Conservation (phyloP, 2,329 filamentous ascomycete species). For the Cryoendolithus antarcticus region DNA sequence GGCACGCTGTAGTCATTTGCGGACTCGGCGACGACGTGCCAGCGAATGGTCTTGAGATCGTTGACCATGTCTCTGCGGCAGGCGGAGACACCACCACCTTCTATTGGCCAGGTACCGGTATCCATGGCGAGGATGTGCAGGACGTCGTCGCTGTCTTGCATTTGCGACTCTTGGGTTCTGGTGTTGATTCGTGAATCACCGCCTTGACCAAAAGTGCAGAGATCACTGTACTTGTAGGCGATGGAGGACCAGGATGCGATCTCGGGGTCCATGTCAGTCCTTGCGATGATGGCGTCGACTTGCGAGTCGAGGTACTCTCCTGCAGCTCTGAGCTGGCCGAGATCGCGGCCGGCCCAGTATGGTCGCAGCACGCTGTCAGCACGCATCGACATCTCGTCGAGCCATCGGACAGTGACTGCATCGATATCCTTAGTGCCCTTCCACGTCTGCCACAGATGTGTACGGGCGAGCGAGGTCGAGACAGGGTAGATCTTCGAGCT, state of each 20-base stretch:
- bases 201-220: slow-evolving; percentile 40
- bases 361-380: slow-evolving; percentile 23
- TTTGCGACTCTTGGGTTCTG: slow-evolving; percentile 31
- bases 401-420: slow-evolving; percentile 27
- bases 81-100: slow-evolving; percentile 30
- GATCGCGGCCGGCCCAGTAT: slow-evolving; percentile 27
- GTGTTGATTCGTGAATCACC: slow-evolving; percentile 41
- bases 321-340: slow-evolving; percentile 22
- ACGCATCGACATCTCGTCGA: slow-evolving; percentile 27
- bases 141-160: slow-evolving; percentile 27
- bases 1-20: slow-evolving; percentile 32
- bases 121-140: slow-evolving; percentile 30
- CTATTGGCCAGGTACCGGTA: slow-evolving; percentile 32
- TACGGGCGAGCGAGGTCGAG: slow-evolving; percentile 26
- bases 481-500: slow-evolving; percentile 28
- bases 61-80: slow-evolving; percentile 32
- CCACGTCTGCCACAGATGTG: slow-evolving; percentile 29
- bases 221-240: slow-evolving; percentile 39
- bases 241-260: slow-evolving; percentile 42
- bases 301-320: slow-evolving; percentile 26
- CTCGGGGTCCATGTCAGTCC: slow-evolving; percentile 37
- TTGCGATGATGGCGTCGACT: slow-evolving; percentile 40
- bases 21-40: slow-evolving; percentile 32
- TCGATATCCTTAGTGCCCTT: slow-evolving; percentile 27
- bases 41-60: slow-evolving; percentile 30